Base-by-base conservation (phyloP, 75 land plant species). In the Ceratopteris richardii region DNA sequence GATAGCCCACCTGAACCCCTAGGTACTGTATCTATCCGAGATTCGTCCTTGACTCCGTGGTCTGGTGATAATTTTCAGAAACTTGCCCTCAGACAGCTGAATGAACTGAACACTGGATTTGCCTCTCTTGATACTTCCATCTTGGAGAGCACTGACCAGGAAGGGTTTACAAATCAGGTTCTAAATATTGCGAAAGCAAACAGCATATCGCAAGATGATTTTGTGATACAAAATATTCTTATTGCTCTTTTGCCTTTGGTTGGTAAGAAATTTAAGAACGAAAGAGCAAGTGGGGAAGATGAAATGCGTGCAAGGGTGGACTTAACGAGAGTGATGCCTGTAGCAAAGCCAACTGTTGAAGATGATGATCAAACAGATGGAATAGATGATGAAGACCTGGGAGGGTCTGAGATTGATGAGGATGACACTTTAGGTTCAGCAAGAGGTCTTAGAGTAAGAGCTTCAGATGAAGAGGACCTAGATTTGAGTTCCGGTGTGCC, bases 1-100 rank as follows among this genome's bases (percentile, higher is more conserved):
- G 66, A 61, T 51, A 70, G 72, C 63, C 68, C 72, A 19, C 29
- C 56, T 25, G 72, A 70, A 50, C 57, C 48, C 28, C 63, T 70
- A 33, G 72, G 60, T 21, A 26, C 54, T 17, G 37, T 66, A 48
- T 41, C 72, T 6, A 48, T 36, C 20, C n/a, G 68, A 2, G 64
- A 68, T 30, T 40, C 9, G 37, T 3, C 37, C 37, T 9, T 9
- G 37, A 3, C 37, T 33, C 9, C 37, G 3, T 3, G 37, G 37
- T 33, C 23, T 44, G 72, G 27, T 14, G 21, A 26, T 11, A 44
- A 25, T 46, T 27, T 56, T 61, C 65, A 31, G 50, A 57, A 31
- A 51, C 31, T 30, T 37, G 60, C 60, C 3, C 40, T 58, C 20
- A 58, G 2, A 5, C 60, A 40, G 3, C 60, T 58, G 20, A 58